Evolutionary conservation across 148 eudicot species (phyloP).

Genomic region (Mesembryanthemum crystallinum): DNA sequence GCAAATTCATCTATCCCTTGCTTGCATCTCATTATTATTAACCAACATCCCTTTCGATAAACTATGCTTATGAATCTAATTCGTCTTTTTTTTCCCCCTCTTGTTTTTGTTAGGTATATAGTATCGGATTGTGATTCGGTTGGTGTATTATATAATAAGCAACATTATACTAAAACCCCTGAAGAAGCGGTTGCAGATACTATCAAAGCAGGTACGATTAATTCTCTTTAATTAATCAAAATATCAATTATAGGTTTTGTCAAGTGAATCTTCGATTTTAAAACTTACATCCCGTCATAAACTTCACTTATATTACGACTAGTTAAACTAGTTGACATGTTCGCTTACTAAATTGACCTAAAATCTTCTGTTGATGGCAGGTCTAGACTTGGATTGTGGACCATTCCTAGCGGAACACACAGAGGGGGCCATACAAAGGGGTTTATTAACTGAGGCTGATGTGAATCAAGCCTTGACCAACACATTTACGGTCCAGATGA

Average conservation of each 20-base stretch:
- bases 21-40: too few relatives aligned
- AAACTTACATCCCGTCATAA: too few relatives aligned
- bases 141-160: slow-evolving; percentile 48
- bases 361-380: slow-evolving; percentile 22
- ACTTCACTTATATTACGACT: too few relatives aligned
- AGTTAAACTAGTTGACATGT: too few relatives aligned
- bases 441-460: slow-evolving; percentile 57
- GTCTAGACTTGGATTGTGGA: slow-evolving; percentile 96
- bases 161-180: slow-evolving; percentile 76
- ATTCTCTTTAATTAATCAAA: background rate
- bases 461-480: slow-evolving; percentile 69
- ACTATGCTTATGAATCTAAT: too few relatives aligned
- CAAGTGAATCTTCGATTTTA: too few relatives aligned
- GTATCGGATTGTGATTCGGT: slow-evolving; percentile 91
- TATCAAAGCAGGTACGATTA: slow-evolving; percentile 72
- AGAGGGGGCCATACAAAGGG: slow-evolving; percentile 53
- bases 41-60: too few relatives aligned
- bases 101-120: slow-evolving; percentile 48
- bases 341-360: background rate
- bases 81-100: too few relatives aligned
- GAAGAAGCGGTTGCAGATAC: slow-evolving; percentile 75
- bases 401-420: slow-evolving; percentile 76
- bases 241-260: too few relatives aligned
- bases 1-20: background rate
- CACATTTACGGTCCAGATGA: slow-evolving; percentile 69